A percentile compares a stretch with the other conserved stretches of the same genome.
These are phyloP conservation scores for Amoebophrya sp. DNA, from an alignment of 169 alveolate genomes.

Conservation along the genomic window DNA sequence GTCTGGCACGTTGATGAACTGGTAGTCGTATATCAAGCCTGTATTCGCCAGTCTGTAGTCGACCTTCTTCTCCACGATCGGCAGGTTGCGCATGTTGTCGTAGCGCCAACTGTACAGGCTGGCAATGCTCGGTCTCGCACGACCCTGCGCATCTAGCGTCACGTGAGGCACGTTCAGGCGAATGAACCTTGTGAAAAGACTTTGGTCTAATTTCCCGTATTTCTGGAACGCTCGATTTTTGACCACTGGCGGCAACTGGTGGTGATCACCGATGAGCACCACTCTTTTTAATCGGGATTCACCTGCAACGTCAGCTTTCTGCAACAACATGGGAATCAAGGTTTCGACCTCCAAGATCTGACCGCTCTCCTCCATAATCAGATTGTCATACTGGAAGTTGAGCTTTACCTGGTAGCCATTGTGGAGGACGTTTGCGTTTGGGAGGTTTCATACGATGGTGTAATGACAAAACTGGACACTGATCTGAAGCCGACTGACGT, in stretches of 20 bases:
- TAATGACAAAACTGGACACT: too few relatives aligned
- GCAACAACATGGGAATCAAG: conserved; percentile 78
- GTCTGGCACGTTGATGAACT: conserved; percentile 67
- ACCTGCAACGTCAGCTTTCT: conserved; percentile 46
- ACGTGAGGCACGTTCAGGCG: conserved; percentile 70
- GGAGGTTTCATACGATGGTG: too few relatives aligned
- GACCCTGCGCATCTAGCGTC: conserved; percentile 72
- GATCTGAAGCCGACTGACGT: too few relatives aligned
- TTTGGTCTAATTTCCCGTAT: conserved; percentile 70
- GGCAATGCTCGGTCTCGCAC: conserved; percentile 77
- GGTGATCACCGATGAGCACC: conserved; percentile 83
- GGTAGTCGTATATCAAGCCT: conserved; percentile 63
- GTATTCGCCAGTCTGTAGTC: conserved; percentile 50
- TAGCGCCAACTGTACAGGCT: conserved; percentile 75
- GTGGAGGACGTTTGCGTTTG: too few relatives aligned
- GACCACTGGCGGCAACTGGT: conserved; percentile 86
- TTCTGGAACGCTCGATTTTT: conserved; percentile 65
- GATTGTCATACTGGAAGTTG: conserved; percentile 64
- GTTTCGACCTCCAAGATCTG: conserved; percentile 79
- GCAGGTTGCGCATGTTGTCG: conserved; percentile 54
- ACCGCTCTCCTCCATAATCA: conserved; percentile 80
- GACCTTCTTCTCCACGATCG: conserved; percentile 46
- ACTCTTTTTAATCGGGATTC: conserved; percentile 65
- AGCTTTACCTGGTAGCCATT: conserved; percentile 54
- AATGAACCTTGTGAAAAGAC: conserved; percentile 65